A percentile compares a stretch with the other conserved stretches of the same genome.
phyloP scores from a whole-genome alignment of 805 yeast genomes.

The Candida jianshihensis region DNA sequence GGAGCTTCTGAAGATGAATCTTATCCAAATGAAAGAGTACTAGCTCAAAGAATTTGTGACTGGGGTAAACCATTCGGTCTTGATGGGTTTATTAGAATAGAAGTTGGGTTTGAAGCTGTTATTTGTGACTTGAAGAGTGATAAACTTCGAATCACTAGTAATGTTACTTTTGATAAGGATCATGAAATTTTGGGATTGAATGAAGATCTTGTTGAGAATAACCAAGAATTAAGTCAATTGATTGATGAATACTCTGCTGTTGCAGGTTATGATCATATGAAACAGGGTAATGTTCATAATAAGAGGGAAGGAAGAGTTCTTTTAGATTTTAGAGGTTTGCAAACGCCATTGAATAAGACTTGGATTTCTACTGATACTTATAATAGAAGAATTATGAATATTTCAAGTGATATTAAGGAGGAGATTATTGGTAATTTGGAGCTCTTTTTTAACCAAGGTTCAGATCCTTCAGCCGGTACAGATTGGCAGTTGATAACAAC shows the following conservation, averaged over 20 bases:
- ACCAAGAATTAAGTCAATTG: conserved; percentile 9
- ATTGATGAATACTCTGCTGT: conserved; percentile 20
- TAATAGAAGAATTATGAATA: conserved; percentile 29
- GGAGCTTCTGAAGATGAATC: conserved; percentile 23
- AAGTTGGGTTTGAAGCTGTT: conserved; percentile 55
- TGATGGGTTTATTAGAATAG: conserved; percentile 53
- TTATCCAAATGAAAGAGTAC: conserved; percentile 33
- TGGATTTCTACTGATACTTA: conserved; percentile 44
- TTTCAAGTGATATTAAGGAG: conserved; percentile 27
- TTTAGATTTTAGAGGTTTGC: conserved; percentile 45
- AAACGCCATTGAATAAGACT: conserved; percentile 47
- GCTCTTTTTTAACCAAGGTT: conserved; percentile 24
- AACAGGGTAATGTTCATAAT: conserved; percentile 40
- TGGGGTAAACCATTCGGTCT: conserved; percentile 46
- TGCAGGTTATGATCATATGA: conserved; percentile 37
- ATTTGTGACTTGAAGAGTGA: conserved; percentile 47
- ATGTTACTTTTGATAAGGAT: conserved; percentile 31
- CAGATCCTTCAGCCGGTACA: conserved; percentile 35
- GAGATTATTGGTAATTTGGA: conserved; percentile 32
- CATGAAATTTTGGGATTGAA: conserved; percentile 26
- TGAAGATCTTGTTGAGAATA: conserved; percentile 2
- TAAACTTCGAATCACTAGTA: conserved; percentile 40
- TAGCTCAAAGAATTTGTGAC: conserved; percentile 44
- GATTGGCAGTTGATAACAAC: conserved; percentile 51
- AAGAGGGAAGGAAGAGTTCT: conserved; percentile 41